phyloP scores from a whole-genome alignment of 31 red algal species.

The Pterothamnion heteromorphum region DNA sequence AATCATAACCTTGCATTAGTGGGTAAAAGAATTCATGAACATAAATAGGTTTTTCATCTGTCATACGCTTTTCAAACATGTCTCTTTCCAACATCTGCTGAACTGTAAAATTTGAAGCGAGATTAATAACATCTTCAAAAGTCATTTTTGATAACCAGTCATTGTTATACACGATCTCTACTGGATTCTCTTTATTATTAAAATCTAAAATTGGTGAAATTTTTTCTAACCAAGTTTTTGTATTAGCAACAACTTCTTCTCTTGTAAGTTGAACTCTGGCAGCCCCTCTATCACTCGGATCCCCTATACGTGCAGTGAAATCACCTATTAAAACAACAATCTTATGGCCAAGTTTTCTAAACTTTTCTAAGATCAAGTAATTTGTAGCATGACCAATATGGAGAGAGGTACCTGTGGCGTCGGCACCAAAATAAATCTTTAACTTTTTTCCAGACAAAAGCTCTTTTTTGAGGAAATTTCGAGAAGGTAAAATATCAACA shows the following conservation, averaged over 20 bases:
- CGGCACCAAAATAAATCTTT: not conserved
- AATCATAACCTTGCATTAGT: not conserved
- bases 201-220: not conserved
- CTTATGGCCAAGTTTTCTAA: not conserved
- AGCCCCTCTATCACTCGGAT: not conserved
- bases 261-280: not conserved
- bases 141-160: not conserved
- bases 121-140: not conserved
- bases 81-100: constrained; percentile 2
- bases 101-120: not conserved
- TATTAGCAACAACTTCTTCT: not conserved
- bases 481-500: not conserved
- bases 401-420: not conserved
- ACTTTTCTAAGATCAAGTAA: not conserved
- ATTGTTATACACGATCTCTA: not conserved
- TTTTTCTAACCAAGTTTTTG: not conserved
- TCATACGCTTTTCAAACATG: not conserved
- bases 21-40: not conserved
- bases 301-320: not conserved
- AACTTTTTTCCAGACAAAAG: not conserved
- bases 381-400: not conserved
- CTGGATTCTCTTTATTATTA: constrained; percentile 9
- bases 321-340: not conserved
- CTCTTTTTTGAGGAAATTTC: not conserved
- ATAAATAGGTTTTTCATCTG: constrained; percentile 19